phyloP scores from a whole-genome alignment of 1,139 yeast species.

The Debaryomycetaceae sp. region DNA sequence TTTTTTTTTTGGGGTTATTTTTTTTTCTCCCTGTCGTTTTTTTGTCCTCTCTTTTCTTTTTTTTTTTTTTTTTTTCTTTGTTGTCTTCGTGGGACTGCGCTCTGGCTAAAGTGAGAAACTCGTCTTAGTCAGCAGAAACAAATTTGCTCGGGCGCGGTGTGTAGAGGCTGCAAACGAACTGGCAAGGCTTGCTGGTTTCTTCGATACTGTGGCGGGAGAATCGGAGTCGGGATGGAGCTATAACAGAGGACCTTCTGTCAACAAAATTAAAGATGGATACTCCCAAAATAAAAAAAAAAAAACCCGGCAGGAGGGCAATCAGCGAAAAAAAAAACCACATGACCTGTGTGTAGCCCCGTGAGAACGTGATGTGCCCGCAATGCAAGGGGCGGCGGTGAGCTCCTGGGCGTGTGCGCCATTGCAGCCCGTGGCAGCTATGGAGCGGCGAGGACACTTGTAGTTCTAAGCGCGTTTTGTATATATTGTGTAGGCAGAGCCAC shows the following conservation, averaged over 20 bases:
- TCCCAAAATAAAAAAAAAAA: too few species aligned
- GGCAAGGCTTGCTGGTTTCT: too few species aligned
- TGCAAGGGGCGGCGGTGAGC: too few species aligned
- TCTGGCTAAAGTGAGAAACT: constrained; percentile 3
- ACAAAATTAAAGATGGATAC: too few species aligned
- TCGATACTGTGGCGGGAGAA: too few species aligned
- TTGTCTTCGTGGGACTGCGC: not conserved
- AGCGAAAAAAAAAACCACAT: constrained; percentile 5
- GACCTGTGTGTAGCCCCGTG: not conserved
- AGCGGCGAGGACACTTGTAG: too few species aligned
- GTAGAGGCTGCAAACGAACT: not conserved
- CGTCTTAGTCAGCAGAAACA: constrained; percentile 6
- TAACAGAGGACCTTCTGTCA: not conserved
- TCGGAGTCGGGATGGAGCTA: not conserved
- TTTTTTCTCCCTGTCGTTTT: not conserved
- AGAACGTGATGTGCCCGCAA: not conserved
- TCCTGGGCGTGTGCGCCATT: too few species aligned
- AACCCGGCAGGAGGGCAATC: too few species aligned
- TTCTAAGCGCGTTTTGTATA: too few species aligned
- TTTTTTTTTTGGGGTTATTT: not conserved
- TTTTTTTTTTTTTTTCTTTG: constrained; percentile 1
- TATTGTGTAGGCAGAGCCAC: too few species aligned
- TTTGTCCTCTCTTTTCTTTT: not conserved
- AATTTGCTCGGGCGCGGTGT: not conserved
- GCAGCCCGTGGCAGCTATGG: too few species aligned